Evolutionary conservation across 2,329 filamentous ascomycete species (phyloP).

Genomic region (Verticillium albo-atrum): DNA sequence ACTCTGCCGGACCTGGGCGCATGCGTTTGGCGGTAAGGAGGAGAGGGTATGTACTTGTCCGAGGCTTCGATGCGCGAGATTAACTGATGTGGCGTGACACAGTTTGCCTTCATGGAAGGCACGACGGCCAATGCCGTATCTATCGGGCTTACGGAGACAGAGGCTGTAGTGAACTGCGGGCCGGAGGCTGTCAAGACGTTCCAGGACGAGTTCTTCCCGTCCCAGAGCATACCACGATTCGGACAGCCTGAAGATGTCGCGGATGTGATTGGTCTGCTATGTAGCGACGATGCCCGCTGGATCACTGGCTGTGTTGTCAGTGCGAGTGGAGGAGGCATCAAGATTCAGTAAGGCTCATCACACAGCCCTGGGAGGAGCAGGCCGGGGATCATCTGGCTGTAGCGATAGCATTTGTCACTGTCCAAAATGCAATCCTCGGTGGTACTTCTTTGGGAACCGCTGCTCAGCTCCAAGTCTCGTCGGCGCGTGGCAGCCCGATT

Average conservation of each 20-base stretch:
- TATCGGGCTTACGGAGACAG: constrained; percentile 26
- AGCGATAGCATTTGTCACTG: too few species aligned
- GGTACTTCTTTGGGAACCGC: too few species aligned
- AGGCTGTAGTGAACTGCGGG: constrained; percentile 25
- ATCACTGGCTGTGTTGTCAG: constrained; percentile 29
- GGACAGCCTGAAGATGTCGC: constrained; percentile 30
- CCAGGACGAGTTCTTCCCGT: constrained; percentile 25
- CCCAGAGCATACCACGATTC: constrained; percentile 24
- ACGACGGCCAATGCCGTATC: constrained; percentile 29
- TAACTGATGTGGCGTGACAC: not conserved
- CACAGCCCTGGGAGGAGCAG: too few species aligned
- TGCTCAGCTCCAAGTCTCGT: too few species aligned
- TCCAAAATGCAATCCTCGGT: too few species aligned
- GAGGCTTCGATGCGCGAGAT: not conserved
- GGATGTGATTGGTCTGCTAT: constrained; percentile 27
- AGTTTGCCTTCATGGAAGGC: constrained; percentile 26
- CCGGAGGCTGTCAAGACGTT: constrained; percentile 23
- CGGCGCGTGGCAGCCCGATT: too few species aligned
- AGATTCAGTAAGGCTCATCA: constrained; percentile 16
- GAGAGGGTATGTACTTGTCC: constrained; percentile 10
- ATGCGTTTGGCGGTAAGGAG: constrained; percentile 28
- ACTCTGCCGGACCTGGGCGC: constrained; percentile 28
- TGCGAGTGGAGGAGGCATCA: constrained; percentile 29
- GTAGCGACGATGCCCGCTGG: constrained; percentile 26
- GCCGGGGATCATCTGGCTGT: too few species aligned